Base-by-base conservation (phyloP, 2,329 filamentous ascomycete species). In the Alternaria longipes region DNA sequence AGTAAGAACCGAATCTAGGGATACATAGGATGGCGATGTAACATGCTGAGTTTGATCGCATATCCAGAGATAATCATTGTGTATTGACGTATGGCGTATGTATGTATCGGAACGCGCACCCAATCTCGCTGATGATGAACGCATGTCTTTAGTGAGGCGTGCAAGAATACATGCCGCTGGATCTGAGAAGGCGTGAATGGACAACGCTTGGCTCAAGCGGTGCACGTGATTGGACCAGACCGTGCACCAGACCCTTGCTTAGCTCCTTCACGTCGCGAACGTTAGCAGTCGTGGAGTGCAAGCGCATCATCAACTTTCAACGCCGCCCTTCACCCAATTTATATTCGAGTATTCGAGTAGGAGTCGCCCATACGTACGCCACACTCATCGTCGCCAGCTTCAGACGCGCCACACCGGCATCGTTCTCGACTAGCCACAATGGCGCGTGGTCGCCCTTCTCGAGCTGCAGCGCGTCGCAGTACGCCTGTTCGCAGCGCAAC, bases 381-480 rank as follows among this genome's bases (percentile, higher is more conserved):
- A 20, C 38, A 18, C 24, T 24, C 20, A 51, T 8, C 14, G 26
- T 7, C 20, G 12, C 16, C 14, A 60, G 26, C 8, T 24, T 28
- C 6, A 18, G 6, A 44, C 36, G 41, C 32, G 41, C 41, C 41
- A 42, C 34, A 42, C 47, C 3, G 36, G 46, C n/a, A 52, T 8
- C 7, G 22, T 41, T 50, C 22, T 38, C 32, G 24, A 34, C 20
- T n/a, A 60, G 20, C 28, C 54, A 57, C 66, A 60, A 79, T 78
- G 76, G 75, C 75, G 68, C 75, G 75, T 63, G 72, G 74, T 46
- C 70, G 75, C 62, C 76, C 74, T 56, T 78, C 76, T 38, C 74
- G 76, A 66, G 75, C 75, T 68, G 76, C 75, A 65, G 76, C 76
- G 67, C 75, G 73, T 73, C 75, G 75, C 74, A 78, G 75, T 69